phyloP scores from a whole-genome alignment of 148 eudicot species.

The Rhododendron simsii region DNA sequence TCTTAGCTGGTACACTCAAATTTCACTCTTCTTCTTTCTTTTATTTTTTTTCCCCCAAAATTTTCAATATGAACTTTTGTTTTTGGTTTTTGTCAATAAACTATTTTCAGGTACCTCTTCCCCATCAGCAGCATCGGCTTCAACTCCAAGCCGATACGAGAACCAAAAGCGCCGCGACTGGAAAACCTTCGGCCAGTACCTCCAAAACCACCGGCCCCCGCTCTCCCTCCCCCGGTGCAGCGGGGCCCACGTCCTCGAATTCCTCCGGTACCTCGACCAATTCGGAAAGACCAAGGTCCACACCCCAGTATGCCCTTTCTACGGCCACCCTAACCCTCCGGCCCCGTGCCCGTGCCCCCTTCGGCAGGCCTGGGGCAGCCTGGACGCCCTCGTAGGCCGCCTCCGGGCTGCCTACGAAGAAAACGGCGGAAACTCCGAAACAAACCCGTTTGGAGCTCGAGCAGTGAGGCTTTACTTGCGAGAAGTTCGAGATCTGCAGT shows the following conservation, averaged over 20 bases:
- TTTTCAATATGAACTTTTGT: background rate
- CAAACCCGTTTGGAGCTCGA: conserved; percentile 56
- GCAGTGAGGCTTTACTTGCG: conserved; percentile 53
- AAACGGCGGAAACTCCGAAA: conserved; percentile 47
- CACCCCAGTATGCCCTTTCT: conserved; percentile 45
- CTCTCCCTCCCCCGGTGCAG: conserved; percentile 41
- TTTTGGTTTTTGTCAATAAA: background rate
- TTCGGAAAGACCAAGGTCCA: conserved; percentile 65
- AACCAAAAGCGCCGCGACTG: conserved; percentile 56
- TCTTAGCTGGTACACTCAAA: background rate
- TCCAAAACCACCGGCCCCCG: conserved; percentile 49
- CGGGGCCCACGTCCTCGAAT: conserved; percentile 56
- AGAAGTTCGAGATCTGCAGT: conserved; percentile 52
- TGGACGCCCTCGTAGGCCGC: conserved; percentile 57
- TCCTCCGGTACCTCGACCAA: conserved; percentile 52
- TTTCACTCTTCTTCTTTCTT: background rate
- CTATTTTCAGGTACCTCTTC: background rate
- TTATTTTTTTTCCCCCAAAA: too few species aligned
- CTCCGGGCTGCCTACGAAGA: conserved; percentile 55
- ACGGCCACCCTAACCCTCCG: conserved; percentile 57
- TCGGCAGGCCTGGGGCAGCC: conserved; percentile 59
- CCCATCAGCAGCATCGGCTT: background rate
- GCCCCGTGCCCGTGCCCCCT: conserved; percentile 58
- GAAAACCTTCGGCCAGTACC: conserved; percentile 58
- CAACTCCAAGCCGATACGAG: conserved; percentile 38